Base-by-base conservation (phyloP, 2,329 filamentous ascomycete genomes). In the Lachnellula hyalina region DNA sequence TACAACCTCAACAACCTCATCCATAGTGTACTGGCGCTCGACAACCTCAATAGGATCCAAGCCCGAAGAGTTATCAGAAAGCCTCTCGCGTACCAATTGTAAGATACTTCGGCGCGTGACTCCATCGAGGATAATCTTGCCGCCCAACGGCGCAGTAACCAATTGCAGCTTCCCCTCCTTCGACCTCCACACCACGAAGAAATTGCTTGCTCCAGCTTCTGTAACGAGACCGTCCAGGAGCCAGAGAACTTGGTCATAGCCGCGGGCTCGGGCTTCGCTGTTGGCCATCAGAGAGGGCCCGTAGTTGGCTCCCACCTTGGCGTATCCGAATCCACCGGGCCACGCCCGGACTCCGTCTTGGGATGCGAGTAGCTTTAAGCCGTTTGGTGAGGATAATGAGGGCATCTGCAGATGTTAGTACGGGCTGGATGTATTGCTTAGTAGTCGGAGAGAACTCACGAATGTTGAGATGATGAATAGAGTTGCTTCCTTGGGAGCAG, bases 291-390 rank as follows among this genome's bases (percentile, higher is more conserved):
- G 78, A 19, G 83, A 86, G 17, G 92, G 92, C 0, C 92, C 92
- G 71, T 96, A 96, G 77, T 96, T 96, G 58, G 92, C 92, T 52
- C 92, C 92, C 35, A 96, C 82, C 74, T 96, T 96, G 57, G 91
- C 90, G 68, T 87, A 92, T 0, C 92, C 92, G 70, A 95, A 96
- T 9, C 93, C 92, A 58, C 92, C 92, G 19, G 90, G 90, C 92
- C 92, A 96, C 12, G 92, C 91, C 61, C 92, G 86, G 55, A 96
- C 85, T 71, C 96, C 89, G 62, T 92, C 84, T 53, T 83, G 81
- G 46, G 83, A 89, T 0, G 91, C 93, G 68, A 93, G 82, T 46
- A 96, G 81, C 65, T 82, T 86, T 77, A 95, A 79, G 61, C 83
- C 83, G 35, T 78, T 79, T 0, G 69, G 62, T 12, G 72, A 61